Percentiles rank a stretch among this genome's conserved stretches.
Conservation (phyloP, 768 basidiomycete species). For the Rhodotorula toruloides region DNA sequence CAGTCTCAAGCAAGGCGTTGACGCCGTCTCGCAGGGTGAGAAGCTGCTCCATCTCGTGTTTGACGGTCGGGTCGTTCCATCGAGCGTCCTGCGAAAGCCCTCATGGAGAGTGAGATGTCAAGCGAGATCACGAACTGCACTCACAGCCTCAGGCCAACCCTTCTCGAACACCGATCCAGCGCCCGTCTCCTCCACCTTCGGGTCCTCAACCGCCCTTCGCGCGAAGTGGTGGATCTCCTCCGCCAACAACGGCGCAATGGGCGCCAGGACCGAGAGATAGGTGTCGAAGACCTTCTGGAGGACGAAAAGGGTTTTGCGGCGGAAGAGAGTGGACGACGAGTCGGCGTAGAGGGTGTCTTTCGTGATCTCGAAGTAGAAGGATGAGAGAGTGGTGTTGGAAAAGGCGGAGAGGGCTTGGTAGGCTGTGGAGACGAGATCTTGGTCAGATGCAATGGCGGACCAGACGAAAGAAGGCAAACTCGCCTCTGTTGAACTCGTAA, state of each 20-base stretch:
- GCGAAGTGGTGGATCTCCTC: constrained; percentile 67
- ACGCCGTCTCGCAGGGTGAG: constrained; percentile 61
- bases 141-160: constrained; percentile 62
- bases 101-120: too few relatives aligned
- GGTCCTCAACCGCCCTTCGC: constrained; percentile 15
- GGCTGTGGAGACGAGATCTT: too few relatives aligned
- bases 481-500: constrained; percentile 81
- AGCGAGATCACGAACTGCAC: constrained; percentile 39
- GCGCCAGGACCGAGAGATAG: constrained; percentile 59
- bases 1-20: constrained; percentile 66
- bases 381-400: constrained; percentile 75
- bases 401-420: constrained; percentile 69
- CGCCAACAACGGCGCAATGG: constrained; percentile 81
- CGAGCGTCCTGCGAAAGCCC: constrained; percentile 51
- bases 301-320: constrained; percentile 65
- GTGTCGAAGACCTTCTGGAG: constrained; percentile 63
- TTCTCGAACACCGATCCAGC: constrained; percentile 63
- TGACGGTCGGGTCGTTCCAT: constrained; percentile 61
- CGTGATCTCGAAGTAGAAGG: constrained; percentile 83
- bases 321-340: constrained; percentile 52
- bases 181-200: constrained; percentile 35
- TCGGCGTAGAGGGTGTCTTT: constrained; percentile 86
- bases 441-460: too few relatives aligned
- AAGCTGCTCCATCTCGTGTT: constrained; percentile 61
- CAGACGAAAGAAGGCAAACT: too few relatives aligned